phyloP scores from a whole-genome alignment of 352 stramenopile species.

The Thalassiosira hispida region DNA sequence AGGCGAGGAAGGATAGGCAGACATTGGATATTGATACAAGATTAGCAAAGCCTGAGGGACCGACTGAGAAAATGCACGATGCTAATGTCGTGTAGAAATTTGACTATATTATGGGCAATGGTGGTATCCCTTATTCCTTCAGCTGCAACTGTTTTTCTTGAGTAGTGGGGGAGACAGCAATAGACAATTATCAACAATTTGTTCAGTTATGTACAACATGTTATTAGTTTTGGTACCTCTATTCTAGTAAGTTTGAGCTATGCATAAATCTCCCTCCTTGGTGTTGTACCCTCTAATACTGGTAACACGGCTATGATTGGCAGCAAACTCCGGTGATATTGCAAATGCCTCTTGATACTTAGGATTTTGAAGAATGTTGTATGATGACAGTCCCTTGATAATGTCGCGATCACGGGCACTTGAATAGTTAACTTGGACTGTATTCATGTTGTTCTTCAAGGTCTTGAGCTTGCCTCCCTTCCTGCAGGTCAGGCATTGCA shows the following conservation, averaged over 20 bases:
- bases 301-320: conserved; percentile 51
- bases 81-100: conserved; percentile 38
- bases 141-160: not conserved
- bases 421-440: conserved; percentile 58
- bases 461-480: conserved; percentile 44
- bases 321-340: conserved; percentile 59
- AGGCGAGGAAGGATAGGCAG: conserved; percentile 36
- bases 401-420: conserved; percentile 55
- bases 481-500: conserved; percentile 58
- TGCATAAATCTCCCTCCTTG: conserved; percentile 40
- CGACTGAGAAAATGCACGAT: conserved; percentile 44
- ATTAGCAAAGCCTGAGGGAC: conserved; percentile 26
- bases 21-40: conserved; percentile 56
- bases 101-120: no score
- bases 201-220: no score
- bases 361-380: conserved; percentile 70
- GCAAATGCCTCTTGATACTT: conserved; percentile 67
- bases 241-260: not conserved
- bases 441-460: conserved; percentile 61
- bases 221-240: not conserved
- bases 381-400: conserved; percentile 63
- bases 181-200: no score
- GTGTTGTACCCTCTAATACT: conserved; percentile 59
- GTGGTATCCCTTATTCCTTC: conserved; percentile 1
- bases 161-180: not conserved